Percentiles rank a stretch among this genome's conserved stretches.
Evolutionary conservation across 192 early-diverging fungal species (phyloP).

Genomic region (Coemansia asiatica): DNA sequence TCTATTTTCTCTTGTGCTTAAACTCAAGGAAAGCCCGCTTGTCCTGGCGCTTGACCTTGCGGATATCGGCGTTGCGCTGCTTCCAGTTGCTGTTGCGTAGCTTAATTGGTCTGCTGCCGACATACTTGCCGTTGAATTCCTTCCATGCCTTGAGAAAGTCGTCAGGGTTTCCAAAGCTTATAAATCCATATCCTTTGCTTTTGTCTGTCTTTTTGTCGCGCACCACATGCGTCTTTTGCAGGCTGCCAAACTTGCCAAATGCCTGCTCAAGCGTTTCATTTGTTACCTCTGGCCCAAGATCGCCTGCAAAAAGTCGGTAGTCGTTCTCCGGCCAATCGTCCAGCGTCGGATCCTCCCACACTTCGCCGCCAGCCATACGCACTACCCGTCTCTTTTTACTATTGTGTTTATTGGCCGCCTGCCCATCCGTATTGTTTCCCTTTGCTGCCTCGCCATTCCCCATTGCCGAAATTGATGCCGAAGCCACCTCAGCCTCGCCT

Average conservation of each 20-base stretch:
- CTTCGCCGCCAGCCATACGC: slow-evolving; percentile 84
- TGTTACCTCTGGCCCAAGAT: slow-evolving; percentile 92
- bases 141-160: slow-evolving; percentile 92
- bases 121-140: slow-evolving; percentile 97
- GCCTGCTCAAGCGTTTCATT: slow-evolving; percentile 75
- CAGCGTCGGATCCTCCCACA: slow-evolving; percentile 89
- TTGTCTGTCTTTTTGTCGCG: slow-evolving; percentile 83
- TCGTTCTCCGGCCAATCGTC: slow-evolving; percentile 89
- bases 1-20: slow-evolving; percentile 27
- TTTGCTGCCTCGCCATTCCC: not conserved
- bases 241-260: slow-evolving; percentile 83
- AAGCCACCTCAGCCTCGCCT: not conserved
- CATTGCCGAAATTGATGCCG: not conserved
- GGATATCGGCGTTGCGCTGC: slow-evolving; percentile 80
- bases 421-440: not conserved
- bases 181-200: slow-evolving; percentile 90
- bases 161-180: slow-evolving; percentile 86
- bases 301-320: slow-evolving; percentile 90
- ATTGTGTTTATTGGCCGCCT: slow-evolving; percentile 42
- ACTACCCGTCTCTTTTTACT: slow-evolving; percentile 68
- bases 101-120: slow-evolving; percentile 92
- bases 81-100: slow-evolving; percentile 92
- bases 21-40: slow-evolving; percentile 42
- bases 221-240: slow-evolving; percentile 82
- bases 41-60: slow-evolving; percentile 48